Evolutionary conservation across 169 alveolate genomes (phyloP), one percentile per base, ranked within the genome.

Genomic region (Cryptosporidium xiaoi): DNA sequence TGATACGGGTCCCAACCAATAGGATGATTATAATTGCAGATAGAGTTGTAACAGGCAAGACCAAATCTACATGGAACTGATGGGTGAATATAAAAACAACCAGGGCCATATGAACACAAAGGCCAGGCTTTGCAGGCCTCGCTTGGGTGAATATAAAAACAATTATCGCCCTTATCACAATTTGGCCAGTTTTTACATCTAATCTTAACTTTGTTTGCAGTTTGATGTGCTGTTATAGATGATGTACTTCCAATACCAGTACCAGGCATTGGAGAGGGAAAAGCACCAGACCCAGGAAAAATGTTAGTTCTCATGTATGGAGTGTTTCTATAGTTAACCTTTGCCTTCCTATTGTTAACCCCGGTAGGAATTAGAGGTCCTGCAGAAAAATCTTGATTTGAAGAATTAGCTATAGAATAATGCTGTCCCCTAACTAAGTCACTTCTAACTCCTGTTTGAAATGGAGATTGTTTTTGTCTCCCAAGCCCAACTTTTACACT

Each of bases 121-220:
- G 87, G 87, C 87, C 87, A 77, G 12, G 64, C 44, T 46, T 77
- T 77, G 24, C 87, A 77, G 31, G 87, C 87, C 24, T 77, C 87
- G 56, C 65, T 60, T 31, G 87, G 87, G 51, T 77, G 87, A 60
- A 77, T 77, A 62, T 77, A 77, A 62, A 77, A 62, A 27, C 87
- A 77, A 40, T 77, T 68, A 62, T 77, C 87, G 18, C 87, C 87
- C 40, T 56, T 60, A 12, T 77, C 87, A 40, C 87, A 77, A 50
- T 60, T 77, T 12, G 87, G 87, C 87, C 87, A 77, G 8, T 77
- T 77, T 48, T 77, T 77, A 40, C 87, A 77, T 29, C 77, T 77
- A 60, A 77, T 46, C 33, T 77, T 77, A n/a, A 77, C 64, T 40
- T 77, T 77, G 33, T 56, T 56, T 31, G 44, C 33, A 20, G 55